Evolutionary conservation across 2,329 filamentous ascomycete genomes (phyloP), one percentile per base, ranked within the genome.

Genomic region (Epichloe bromicola): DNA sequence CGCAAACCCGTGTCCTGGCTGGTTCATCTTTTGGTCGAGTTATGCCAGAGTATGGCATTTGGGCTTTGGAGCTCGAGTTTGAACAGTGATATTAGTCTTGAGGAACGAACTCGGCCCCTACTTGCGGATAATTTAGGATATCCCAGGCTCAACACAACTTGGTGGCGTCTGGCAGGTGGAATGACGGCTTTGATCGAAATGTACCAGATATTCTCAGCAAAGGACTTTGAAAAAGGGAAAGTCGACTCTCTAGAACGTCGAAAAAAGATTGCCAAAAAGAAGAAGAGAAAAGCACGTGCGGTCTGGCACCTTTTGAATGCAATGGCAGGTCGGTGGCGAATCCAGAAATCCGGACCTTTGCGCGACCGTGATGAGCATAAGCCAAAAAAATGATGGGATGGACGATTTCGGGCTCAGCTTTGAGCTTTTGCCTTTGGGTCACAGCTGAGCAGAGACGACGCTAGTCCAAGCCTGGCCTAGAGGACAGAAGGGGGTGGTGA

Each of bases 1-100:
- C 50, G 55, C 59, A 48, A 60, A 59, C 39, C 61, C 60, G 53
- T 58, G 60, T 12, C 60, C 56, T 46, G 62, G 58, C 43, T 62
- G 58, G 48, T 55, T 65, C 65, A 67, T 67, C 17, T 46, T 60
- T 23, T 19, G 33, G 37, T 50, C 30, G n/a, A 40, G 23, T 30
- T 30, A 45, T 36, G 41, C 50, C n/a, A 38, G 12, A 20, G 38
- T 39, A 12, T 46, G 39, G 37, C 44, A 50, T 46, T 45, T 44
- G 20, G 39, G 20, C 6, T 17, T 37, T 17, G 33, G 19, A 15
- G 20, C 20, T 20, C 2, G 30, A 17, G 12, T n/a, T 39, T 14
- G 30, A 34, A n/a, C 3, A 33, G 8, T 20, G 20, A 34, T n/a
- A 8, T 34, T 11, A 23, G 26, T 36, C 26, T 5, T 33, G 5